Conservation (phyloP, 441 rosid species). For the Eugenia klotzschiana region DNA sequence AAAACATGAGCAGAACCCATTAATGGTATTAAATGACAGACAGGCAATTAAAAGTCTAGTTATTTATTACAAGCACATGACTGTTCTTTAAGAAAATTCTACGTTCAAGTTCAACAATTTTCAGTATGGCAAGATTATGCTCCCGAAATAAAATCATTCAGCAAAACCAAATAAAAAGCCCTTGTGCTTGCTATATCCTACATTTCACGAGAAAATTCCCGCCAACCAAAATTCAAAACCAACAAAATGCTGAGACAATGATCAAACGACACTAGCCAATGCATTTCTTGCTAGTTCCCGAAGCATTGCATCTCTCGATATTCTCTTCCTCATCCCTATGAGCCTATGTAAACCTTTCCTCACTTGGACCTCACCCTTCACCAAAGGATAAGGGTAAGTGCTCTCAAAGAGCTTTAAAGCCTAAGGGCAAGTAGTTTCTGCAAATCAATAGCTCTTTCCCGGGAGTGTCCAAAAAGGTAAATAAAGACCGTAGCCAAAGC, state of each 20-base stretch:
- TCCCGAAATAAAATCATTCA: background rate
- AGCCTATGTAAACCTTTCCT: background rate
- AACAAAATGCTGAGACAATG: background rate
- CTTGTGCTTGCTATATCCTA: background rate
- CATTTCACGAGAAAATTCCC: background rate
- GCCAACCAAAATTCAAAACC: background rate
- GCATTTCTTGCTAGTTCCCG: background rate
- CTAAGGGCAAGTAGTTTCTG: background rate
- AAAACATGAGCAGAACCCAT: background rate
- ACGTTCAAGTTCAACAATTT: background rate
- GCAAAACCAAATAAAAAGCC: background rate
- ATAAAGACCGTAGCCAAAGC: background rate
- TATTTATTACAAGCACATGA: background rate
- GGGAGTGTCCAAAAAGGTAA: background rate
- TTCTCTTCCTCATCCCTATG: background rate
- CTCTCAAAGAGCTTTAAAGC: background rate
- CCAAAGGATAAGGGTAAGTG: background rate
- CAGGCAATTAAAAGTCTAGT: background rate
- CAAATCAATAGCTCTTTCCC: background rate
- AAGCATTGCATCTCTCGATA: background rate
- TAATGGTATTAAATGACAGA: background rate
- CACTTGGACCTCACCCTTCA: background rate
- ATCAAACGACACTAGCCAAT: background rate
- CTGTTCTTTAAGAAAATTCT: background rate
- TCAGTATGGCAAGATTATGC: background rate